Evolutionary conservation across 2,329 filamentous ascomycete genomes (phyloP).

Genomic region (Ophiostoma novo-ulmi): DNA sequence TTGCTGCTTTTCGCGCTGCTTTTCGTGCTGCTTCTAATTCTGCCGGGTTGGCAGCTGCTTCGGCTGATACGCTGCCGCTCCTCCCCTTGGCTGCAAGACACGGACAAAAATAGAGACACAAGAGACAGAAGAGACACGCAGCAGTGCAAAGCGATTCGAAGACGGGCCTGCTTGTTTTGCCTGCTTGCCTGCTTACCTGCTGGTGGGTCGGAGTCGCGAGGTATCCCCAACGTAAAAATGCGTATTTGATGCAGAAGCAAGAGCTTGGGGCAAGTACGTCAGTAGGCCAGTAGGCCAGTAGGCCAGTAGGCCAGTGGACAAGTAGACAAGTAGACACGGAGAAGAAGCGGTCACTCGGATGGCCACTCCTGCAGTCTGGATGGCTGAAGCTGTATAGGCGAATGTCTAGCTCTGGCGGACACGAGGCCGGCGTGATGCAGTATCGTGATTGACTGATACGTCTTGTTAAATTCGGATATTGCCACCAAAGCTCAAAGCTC

Average conservation of each 20-base stretch:
- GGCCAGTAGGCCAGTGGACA: neutral
- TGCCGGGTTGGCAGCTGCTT: neutral
- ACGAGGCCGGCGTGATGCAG: neutral
- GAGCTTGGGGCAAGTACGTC: neutral
- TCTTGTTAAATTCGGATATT: neutral
- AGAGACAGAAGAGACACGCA: neutral
- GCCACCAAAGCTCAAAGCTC: no score
- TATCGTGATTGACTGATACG: neutral
- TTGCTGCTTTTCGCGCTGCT: neutral
- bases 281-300: neutral
- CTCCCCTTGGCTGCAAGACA: no score
- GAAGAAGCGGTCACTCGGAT: conserved; percentile 2
- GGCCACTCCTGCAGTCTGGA: conserved; percentile 5
- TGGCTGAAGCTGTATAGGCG: neutral
- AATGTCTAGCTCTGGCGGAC: neutral
- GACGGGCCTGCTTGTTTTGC: neutral
- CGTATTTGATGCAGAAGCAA: neutral
- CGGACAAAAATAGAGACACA: no score
- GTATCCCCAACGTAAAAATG: conserved; percentile 2
- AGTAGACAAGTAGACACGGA: neutral
- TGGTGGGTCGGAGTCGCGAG: neutral
- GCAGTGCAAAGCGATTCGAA: neutral
- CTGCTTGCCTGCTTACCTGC: neutral
- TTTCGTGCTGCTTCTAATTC: neutral
- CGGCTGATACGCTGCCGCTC: no score